Conservation (phyloP, 2,329 filamentous ascomycete genomes). For the Alternaria consortialis region DNA sequence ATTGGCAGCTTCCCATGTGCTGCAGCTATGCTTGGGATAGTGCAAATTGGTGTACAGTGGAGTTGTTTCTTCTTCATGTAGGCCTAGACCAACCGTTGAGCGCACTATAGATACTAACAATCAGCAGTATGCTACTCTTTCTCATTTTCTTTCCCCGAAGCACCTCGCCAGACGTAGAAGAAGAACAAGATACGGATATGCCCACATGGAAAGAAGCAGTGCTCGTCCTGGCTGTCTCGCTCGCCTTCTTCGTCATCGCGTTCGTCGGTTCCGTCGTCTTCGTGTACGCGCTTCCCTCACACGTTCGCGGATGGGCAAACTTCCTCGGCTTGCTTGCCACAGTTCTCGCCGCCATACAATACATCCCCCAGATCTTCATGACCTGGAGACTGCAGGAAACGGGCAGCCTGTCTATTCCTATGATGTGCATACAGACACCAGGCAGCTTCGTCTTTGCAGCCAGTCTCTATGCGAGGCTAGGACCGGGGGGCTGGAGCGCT, state of each 20-base stretch:
- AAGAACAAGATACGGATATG: constrained; percentile 42
- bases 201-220: constrained; percentile 80
- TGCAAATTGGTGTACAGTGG: constrained; percentile 92
- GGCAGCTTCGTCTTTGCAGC: constrained; percentile 89
- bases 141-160: constrained; percentile 80
- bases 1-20: constrained; percentile 84
- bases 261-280: constrained; percentile 71
- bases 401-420: constrained; percentile 90
- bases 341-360: constrained; percentile 83
- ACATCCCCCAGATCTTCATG: constrained; percentile 93
- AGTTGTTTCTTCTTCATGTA: constrained; percentile 91
- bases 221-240: constrained; percentile 73
- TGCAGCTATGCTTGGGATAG: constrained; percentile 85
- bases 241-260: constrained; percentile 78
- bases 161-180: constrained; percentile 32
- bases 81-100: not conserved
- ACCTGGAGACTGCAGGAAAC: constrained; percentile 87
- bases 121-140: constrained; percentile 82
- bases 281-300: constrained; percentile 69
- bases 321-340: constrained; percentile 82
- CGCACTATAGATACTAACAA: constrained; percentile 19
- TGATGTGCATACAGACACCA: constrained; percentile 98
- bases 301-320: constrained; percentile 83
- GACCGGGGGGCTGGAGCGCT: constrained; percentile 87
- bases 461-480: constrained; percentile 82